Conservation (phyloP, 1,139 yeast species). For the Trichomonascaceae sp. region DNA sequence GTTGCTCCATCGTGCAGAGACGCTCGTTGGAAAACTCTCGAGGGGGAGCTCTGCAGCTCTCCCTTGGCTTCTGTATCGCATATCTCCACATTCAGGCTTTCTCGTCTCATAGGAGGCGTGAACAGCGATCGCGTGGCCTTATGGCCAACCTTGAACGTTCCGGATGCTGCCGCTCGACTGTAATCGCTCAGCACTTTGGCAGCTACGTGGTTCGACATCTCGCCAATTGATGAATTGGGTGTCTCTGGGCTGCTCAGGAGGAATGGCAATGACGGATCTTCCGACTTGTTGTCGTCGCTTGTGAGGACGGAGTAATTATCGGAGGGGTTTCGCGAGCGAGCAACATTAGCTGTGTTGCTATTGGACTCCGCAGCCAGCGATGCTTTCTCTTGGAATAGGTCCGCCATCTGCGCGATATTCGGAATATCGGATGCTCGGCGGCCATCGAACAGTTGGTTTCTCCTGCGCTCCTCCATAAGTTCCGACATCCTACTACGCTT, state of each 20-base stretch:
- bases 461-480: too few species aligned
- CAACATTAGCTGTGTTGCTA: too few species aligned
- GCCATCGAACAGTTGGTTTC: slow-evolving; percentile 1
- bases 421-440: not conserved
- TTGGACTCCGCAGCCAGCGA: too few species aligned
- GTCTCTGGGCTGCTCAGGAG: not conserved
- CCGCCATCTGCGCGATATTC: not conserved
- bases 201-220: not conserved
- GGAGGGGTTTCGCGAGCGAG: not conserved
- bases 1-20: too few species aligned
- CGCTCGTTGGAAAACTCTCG: too few species aligned
- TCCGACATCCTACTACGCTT: too few species aligned
- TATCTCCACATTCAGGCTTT: not conserved
- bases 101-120: not conserved
- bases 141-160: not conserved
- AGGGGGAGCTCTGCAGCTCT: too few species aligned
- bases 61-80: too few species aligned
- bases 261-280: not conserved
- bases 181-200: not conserved
- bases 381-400: not conserved
- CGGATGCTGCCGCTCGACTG: too few species aligned
- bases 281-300: not conserved
- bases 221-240: not conserved
- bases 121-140: not conserved
- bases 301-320: not conserved